Evolutionary conservation across 2,329 filamentous ascomycete species (phyloP), one percentile per base, ranked within the genome.

Genomic region (Xylaria sp.): DNA sequence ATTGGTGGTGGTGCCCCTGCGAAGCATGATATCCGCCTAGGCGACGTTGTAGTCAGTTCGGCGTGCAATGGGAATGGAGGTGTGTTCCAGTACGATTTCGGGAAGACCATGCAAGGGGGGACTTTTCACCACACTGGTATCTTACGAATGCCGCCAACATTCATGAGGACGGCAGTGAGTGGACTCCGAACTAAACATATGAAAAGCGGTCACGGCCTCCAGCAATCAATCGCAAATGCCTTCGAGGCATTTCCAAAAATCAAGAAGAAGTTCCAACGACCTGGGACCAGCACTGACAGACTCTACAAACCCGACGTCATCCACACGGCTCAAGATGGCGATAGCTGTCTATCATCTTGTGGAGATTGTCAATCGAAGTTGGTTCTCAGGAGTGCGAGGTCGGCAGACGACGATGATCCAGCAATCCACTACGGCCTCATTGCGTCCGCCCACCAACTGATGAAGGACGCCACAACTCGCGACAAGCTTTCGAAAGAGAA

Each of bases 41-140:
- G 72, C 0, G 71, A 74, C 44, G 51, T 74, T 34, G 71, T 73
- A 0, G 72, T 74, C 16, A 69, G 71, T 55, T 16, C 55, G 11
- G 63, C 69, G 52, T 10, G 49, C 1, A 16, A 59, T 52, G 64
- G 60, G 3, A 59, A 58, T 1, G 63, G 64, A 0, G 69, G 69
- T 0, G 67, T 74, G 2, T 50, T 73, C 6, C 72, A 74, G 19
- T 74, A 73, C 56, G 72, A 74, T 55, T 70, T 65, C 55, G 71
- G 69, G 6, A 71, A 70, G 55, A 61, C 64, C 1, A 60, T 66
- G 4, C 63, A 69, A 57, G 50, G 68, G 37, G 64, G 68, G 8
- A 9, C 8, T 52, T 60, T 65, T 19, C 34, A 8, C 0, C n/a
- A 8, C 2, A 67, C 61, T n/a, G 59, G 64, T 7, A 50, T 52